A percentile compares a stretch with the other conserved stretches of the same genome.
Evolutionary conservation across 805 yeast genomes (phyloP).

Genomic region (Nakazawaea populi): DNA sequence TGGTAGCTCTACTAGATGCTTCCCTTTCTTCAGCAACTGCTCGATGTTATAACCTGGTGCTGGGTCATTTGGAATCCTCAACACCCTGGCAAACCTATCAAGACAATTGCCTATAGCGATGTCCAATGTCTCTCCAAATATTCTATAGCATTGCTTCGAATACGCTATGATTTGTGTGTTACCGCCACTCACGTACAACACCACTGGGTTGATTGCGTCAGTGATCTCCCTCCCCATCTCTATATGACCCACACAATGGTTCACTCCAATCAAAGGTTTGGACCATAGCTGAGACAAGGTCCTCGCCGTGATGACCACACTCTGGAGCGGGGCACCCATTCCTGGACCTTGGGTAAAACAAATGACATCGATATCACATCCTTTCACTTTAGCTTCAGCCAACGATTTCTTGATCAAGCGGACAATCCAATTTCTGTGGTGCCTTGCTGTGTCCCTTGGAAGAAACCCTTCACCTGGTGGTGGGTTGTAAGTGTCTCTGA

Average conservation of each 20-base stretch:
- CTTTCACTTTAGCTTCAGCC: constrained; percentile 46
- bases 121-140: constrained; percentile 98
- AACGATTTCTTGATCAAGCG: constrained; percentile 66
- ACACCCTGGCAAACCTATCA: constrained; percentile 90
- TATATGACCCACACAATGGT: constrained; percentile 96
- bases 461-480: constrained; percentile 98
- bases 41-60: constrained; percentile 98
- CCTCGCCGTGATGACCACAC: constrained; percentile 90
- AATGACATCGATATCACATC: constrained; percentile 61
- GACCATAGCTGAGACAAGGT: constrained; percentile 75
- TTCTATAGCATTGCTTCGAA: constrained; percentile 86
- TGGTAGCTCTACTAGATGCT: constrained; percentile 67
- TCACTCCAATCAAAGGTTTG: constrained; percentile 87
- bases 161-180: constrained; percentile 98
- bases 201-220: constrained; percentile 97
- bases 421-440: constrained; percentile 92
- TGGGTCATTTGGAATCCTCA: constrained; percentile 86
- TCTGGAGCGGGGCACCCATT: constrained; percentile 97
- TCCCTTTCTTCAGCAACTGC: constrained; percentile 76
- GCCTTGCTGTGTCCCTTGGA: constrained; percentile 95
- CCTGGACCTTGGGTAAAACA: constrained; percentile 99
- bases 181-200: constrained; percentile 95
- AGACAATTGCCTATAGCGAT: constrained; percentile 97
- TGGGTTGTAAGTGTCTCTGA: constrained; percentile 89
- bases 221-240: constrained; percentile 99